Percentiles rank a stretch among this genome's conserved stretches.
These are phyloP conservation scores for Monilinia vaccinii-corymbosi DNA, from an alignment of 2,329 filamentous ascomycete species.

Conservation along the genomic window DNA sequence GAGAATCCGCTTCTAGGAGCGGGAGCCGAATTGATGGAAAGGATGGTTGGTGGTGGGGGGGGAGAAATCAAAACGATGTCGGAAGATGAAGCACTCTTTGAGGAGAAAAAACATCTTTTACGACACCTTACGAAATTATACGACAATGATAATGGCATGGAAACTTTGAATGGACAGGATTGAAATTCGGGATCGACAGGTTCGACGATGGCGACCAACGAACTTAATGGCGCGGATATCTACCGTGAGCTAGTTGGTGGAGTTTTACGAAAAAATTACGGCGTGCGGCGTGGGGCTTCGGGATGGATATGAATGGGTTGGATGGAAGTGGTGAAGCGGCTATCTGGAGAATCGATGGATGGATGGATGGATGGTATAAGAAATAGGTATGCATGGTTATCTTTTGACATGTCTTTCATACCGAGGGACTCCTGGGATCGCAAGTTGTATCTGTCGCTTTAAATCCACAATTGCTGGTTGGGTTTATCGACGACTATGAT, in stretches of 20 bases:
- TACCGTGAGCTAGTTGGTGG: neutral
- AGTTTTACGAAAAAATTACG: neutral
- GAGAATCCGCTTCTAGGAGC: constrained; percentile 4
- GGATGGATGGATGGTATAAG: neutral
- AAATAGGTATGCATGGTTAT: neutral
- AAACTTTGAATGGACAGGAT: neutral
- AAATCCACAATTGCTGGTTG: neutral
- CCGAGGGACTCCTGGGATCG: neutral
- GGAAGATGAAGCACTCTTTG: neutral
- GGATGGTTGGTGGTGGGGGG: neutral
- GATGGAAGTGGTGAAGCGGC: neutral
- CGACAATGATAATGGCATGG: constrained; percentile 5
- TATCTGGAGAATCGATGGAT: neutral
- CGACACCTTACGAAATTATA: neutral
- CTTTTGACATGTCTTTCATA: neutral
- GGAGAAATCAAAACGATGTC: neutral
- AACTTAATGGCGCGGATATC: neutral
- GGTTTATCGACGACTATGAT: neutral
- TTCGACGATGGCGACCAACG: neutral
- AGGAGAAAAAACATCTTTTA: neutral
- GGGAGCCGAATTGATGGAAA: neutral
- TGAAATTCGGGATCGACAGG: neutral
- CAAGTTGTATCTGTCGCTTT: neutral
- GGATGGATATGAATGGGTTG: neutral
- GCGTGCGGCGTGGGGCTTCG: too few species aligned